phyloP scores from a whole-genome alignment of 495 filamentous ascomycete genomes.

The Sordaria brevicollis region DNA sequence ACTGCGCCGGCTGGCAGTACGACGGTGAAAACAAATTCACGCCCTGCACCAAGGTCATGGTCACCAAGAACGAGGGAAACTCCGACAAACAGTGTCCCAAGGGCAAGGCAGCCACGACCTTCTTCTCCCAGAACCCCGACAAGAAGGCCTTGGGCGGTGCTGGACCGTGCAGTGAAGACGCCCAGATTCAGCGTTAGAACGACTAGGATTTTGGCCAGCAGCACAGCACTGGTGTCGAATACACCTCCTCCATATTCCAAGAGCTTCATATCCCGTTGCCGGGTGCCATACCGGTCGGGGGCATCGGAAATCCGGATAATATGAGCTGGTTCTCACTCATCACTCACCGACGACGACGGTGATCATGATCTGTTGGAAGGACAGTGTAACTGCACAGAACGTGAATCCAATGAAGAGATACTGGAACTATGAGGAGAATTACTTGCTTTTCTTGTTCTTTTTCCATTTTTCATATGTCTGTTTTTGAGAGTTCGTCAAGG shows the following conservation, averaged over 20 bases:
- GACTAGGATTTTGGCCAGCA: not conserved
- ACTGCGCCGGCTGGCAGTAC: constrained; percentile 19
- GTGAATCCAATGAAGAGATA: not conserved
- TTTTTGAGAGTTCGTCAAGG: not conserved
- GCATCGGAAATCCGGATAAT: too few species aligned
- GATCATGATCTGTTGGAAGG: not conserved
- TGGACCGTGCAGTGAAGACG: not conserved
- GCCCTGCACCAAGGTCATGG: constrained; percentile 12
- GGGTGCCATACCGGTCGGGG: not conserved
- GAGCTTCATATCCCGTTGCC: not conserved
- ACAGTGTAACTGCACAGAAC: too few species aligned
- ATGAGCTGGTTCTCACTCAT: not conserved
- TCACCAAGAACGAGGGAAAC: not conserved
- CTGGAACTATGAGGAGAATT: not conserved
- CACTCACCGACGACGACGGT: too few species aligned
- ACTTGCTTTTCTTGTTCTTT: not conserved
- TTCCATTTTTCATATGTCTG: too few species aligned
- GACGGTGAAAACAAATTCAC: constrained; percentile 3
- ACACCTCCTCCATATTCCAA: not conserved
- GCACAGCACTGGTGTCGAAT: not conserved
- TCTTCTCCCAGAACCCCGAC: not conserved
- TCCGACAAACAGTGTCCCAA: constrained; percentile 6
- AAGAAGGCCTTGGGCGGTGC: not conserved
- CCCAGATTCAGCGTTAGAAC: not conserved
- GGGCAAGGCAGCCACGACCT: constrained; percentile 4